A percentile compares a stretch with the other conserved stretches of the same genome.
Conservation (phyloP, 768 basidiomycete genomes). For the Podaxis carcinomalis region DNA sequence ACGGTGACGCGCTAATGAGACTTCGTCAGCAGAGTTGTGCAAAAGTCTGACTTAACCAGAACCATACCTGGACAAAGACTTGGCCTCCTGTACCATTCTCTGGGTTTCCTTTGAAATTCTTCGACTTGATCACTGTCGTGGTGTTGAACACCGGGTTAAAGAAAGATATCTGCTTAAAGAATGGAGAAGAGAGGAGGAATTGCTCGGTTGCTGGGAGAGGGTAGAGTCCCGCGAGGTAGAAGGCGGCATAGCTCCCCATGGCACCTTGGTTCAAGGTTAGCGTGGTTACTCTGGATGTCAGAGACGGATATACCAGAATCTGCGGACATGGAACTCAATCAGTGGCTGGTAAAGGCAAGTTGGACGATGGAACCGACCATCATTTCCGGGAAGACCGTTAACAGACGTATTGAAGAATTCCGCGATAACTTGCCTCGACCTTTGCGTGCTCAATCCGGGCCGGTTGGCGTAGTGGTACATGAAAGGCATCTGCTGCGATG, state of each 20-base stretch:
- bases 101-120: slow-evolving; percentile 51
- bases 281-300: neutral
- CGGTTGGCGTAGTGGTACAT: slow-evolving; percentile 68
- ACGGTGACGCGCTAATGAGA: slow-evolving; percentile 47
- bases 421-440: slow-evolving; percentile 51
- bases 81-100: slow-evolving; percentile 44
- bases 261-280: slow-evolving; percentile 36
- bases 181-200: slow-evolving; percentile 56
- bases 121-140: slow-evolving; percentile 50
- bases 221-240: slow-evolving; percentile 58
- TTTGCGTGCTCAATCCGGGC: slow-evolving; percentile 54
- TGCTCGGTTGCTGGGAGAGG: slow-evolving; percentile 60
- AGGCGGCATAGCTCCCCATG: slow-evolving; percentile 59
- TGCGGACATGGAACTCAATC: slow-evolving; percentile 4
- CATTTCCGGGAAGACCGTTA: slow-evolving; percentile 60
- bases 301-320: slow-evolving; percentile 21
- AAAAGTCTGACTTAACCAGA: neutral
- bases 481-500: slow-evolving; percentile 63
- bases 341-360: neutral
- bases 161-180: slow-evolving; percentile 57
- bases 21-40: neutral
- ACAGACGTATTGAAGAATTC: slow-evolving; percentile 52
- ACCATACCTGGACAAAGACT: slow-evolving; percentile 51
- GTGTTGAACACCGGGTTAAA: slow-evolving; percentile 54
- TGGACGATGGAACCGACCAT: slow-evolving; percentile 35